Base-by-base conservation (phyloP, 306 rosid species). In the Carpinus viminea region DNA sequence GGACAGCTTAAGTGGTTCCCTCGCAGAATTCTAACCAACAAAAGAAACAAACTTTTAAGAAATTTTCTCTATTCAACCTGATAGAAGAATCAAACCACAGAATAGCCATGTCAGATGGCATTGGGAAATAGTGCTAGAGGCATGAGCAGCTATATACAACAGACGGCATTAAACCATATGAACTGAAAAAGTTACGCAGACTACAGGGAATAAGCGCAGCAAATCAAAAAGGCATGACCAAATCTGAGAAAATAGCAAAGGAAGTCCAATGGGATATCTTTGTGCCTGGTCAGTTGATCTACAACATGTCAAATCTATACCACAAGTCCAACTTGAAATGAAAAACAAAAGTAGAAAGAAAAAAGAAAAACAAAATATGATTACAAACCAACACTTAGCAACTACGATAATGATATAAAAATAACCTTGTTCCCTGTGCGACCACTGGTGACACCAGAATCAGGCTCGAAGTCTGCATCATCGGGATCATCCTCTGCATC, bases 401-500 rank as follows among this genome's bases (percentile, higher is more conserved):
- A 75, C 9, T 38, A 68, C 15, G 16, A 66, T 43, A 72, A 76
- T 47, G 52, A 66, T 70, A 83, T 61, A 21, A 38, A 50, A 60
- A 75, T 38, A 65, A 96, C 99, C 99, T 96, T 93, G 57, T 83
- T 90, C 56, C 83, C 88, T 55, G 98, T 57, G 74, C 83, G 96
- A 54, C 84, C 91, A 86, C 77, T 88, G 3, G 85, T 50, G 38
- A 79, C 87, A 48, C 82, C 89, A 68, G 68, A 81, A 76, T 80
- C 88, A 73, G 97, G 99, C 81, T 96, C 98, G 75, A 96, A 96
- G 83, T 96, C 99, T 62, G 85, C 96, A 82, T 96, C 99, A 57
- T 90, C 96, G 0, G 98, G 97, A 83, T 96, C 99, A 90, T 96
- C 99, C 86, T 91, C 98, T 96, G 94, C 87, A 76, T 83, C 69